Percentiles rank a stretch among this genome's conserved stretches.
Conservation (phyloP, 345 rosid species). For the Ceriops tagal region DNA sequence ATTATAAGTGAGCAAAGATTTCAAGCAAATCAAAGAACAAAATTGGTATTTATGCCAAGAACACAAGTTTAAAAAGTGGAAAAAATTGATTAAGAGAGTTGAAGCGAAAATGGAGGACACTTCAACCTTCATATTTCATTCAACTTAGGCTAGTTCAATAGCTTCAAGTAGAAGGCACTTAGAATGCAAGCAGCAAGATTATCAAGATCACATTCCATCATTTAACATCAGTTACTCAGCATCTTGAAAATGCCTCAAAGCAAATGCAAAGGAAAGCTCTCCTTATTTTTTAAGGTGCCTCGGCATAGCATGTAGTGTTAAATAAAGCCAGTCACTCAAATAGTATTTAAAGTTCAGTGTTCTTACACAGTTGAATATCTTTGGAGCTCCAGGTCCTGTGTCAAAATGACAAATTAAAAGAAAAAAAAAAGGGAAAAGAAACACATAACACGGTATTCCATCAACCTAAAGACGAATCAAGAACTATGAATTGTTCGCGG, state of each 20-base stretch:
- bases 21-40: too few relatives aligned
- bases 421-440: not conserved
- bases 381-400: constrained; percentile 35
- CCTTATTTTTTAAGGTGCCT: not conserved
- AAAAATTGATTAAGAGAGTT: too few relatives aligned
- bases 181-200: too few relatives aligned
- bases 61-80: too few relatives aligned
- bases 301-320: not conserved
- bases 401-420: not conserved
- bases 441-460: not conserved
- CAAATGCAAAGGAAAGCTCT: not conserved
- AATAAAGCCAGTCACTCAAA: not conserved
- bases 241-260: not conserved
- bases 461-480: not conserved
- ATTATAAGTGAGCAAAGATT: too few relatives aligned
- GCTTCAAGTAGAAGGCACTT: too few relatives aligned
- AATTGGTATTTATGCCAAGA: too few relatives aligned
- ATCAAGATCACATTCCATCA: too few relatives aligned
- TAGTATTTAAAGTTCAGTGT: not conserved
- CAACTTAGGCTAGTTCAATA: too few relatives aligned
- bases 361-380: constrained; percentile 35
- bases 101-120: too few relatives aligned
- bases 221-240: too few relatives aligned
- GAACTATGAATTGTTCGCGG: not conserved
- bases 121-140: too few relatives aligned